Evolutionary conservation across 2,329 filamentous ascomycete genomes (phyloP), one percentile per base, ranked within the genome.

Genomic region (Metarhizium sp.): DNA sequence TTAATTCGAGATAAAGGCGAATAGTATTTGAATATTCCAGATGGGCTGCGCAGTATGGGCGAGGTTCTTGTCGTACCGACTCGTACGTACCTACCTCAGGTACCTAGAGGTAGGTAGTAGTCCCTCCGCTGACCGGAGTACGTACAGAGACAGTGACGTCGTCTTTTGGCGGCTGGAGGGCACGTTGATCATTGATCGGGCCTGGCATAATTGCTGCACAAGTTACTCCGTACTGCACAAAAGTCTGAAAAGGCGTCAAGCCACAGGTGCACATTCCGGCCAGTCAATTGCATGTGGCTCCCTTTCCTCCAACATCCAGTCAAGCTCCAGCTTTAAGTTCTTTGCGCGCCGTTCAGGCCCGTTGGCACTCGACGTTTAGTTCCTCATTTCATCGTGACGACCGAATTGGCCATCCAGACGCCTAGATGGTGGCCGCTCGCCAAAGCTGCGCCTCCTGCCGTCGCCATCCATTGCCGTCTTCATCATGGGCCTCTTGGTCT

Each of bases 401-500:
- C 14, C 38, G 38, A 40, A 40, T 13, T 40, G 38, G 38, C 38
- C 38, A 13, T 16, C 10, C 38, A n/a, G 38, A 48, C 18, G 20
- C n/a, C 25, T 30, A 32, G 40, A 47, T 48, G 51, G 45, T 48
- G 20, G 45, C 43, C 32, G 30, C 30, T 49, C 51, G 32, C n/a
- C 34, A 30, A 25, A 25, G 25, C 25, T 25, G 25, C 25, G 25
- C 25, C 25, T 25, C 25, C 25, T 25, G 25, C 25, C 25, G 25
- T 53, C 51, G 29, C 29, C 32, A 29, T 8, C 34, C 46, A 40
- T 20, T 29, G 7, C 11, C 25, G 18, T 55, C 16, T 20, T 20
- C 54, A 48, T 52, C 51, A 80, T 79, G 77, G 73, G 71, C 49
- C 60, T 80, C 53, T 70, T 81, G 56, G 62, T 64, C 36, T 65